Base-by-base conservation (phyloP, 2,329 filamentous ascomycete species). In the Pseudogymnoascus sp. region DNA sequence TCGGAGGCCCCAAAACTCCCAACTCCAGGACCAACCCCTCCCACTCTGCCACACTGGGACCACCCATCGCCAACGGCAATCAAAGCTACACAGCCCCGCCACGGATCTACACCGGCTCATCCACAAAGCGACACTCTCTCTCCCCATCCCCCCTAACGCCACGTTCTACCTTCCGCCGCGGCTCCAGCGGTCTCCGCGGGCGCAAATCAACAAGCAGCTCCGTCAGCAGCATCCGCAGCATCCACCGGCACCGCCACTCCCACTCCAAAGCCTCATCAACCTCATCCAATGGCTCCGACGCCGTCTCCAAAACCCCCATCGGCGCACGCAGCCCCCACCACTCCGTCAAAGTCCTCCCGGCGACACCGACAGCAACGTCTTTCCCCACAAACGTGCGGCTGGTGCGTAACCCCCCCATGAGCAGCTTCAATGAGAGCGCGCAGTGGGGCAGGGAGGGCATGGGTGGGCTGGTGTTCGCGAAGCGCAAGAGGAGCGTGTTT, bases 171-270 rank as follows among this genome's bases (percentile, higher is more conserved):
- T 89, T 96, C 70, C 87, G 95, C 10, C 89, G 92, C 37, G 86
- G 91, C 2, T 96, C 91, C 4, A 85, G 83, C 46, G 93, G 93
- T 31, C 82, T 98, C 50, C 86, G 93, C 28, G 93, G 95, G 38
- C 86, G 95, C 65, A 98, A 98, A 74, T 98, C 93, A 0, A 99
- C 95, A 0, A 97, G 92, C 0, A 96, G 92, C 0, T 98, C 93
- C 0, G 87, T 99, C 14, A 97, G 92, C 0, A 96, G 92, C 0
- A 88, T 99, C 63, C 88, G 95, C 64, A 96, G 90, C 50, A 91
- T 98, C 72, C 92, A 93, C 70, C 90, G 93, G 68, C 89, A 91
- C 67, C 87, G 89, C 61, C 90, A 95, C 73, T 88, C 89, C 1
- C 93, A 97, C 74, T 96, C 92, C 22, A 98, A 98, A 76, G 92